Percentiles rank a stretch among this genome's conserved stretches.
Conservation (phyloP, 306 rosid genomes). For the Castanea mollissima region DNA sequence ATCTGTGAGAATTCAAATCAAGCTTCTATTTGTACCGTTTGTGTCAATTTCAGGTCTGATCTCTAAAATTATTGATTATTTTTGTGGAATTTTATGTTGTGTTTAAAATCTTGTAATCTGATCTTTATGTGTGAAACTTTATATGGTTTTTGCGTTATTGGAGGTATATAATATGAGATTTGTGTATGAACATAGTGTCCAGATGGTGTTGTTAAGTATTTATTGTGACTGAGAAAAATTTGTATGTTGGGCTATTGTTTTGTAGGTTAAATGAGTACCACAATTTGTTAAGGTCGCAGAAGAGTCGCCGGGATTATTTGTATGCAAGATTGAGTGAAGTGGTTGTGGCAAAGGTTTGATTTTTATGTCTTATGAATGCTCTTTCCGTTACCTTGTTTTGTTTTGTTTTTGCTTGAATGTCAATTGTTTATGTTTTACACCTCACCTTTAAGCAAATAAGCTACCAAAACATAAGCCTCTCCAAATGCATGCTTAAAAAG, state of each 20-base stretch:
- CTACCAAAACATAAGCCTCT: too few relatives aligned
- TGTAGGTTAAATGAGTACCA: slow-evolving; percentile 63
- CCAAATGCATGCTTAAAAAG: too few relatives aligned
- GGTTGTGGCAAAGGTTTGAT: slow-evolving; percentile 78
- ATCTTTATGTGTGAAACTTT: neutral
- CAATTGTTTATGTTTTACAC: neutral
- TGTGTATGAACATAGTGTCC: neutral
- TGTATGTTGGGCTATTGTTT: neutral
- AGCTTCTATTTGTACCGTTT: slow-evolving; percentile 65
- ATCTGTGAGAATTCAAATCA: slow-evolving; percentile 77
- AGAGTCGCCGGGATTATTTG: slow-evolving; percentile 69
- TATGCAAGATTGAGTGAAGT: slow-evolving; percentile 63
- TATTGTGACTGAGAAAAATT: neutral
- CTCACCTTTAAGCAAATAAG: too few relatives aligned
- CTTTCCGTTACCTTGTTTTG: neutral
- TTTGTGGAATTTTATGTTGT: neutral
- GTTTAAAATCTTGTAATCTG: too few relatives aligned
- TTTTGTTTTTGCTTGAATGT: neutral
- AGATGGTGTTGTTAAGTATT: too few relatives aligned
- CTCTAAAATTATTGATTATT: neutral
- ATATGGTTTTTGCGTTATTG: neutral
- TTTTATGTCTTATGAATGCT: slow-evolving; percentile 8
- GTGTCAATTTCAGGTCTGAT: slow-evolving; percentile 80
- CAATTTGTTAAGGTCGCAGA: slow-evolving; percentile 49
- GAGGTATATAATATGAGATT: neutral